Evolutionary conservation across 257 asterid genomes (phyloP).

Genomic region (Linderniella brevidens): DNA sequence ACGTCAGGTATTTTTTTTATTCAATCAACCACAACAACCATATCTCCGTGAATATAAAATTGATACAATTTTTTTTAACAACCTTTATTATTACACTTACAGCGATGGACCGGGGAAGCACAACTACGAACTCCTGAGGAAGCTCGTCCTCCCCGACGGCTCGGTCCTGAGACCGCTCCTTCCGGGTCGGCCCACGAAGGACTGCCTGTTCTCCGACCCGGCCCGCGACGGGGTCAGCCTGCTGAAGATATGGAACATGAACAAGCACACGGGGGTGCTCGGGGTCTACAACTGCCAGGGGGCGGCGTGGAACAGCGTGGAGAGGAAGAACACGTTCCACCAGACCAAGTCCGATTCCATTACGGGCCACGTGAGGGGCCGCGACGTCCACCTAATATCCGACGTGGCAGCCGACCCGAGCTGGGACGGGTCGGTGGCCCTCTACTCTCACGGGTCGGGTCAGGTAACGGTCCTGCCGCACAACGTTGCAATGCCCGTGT

Average conservation of each 20-base stretch:
- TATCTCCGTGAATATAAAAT: no score
- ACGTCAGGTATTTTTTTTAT: slow-evolving; percentile 24
- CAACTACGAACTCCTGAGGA: slow-evolving; percentile 59
- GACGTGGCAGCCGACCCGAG: slow-evolving; percentile 27
- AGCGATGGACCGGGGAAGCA: slow-evolving; percentile 88
- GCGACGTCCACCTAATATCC: slow-evolving; percentile 56
- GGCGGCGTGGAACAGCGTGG: slow-evolving; percentile 68
- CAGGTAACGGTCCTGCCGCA: slow-evolving; percentile 30
- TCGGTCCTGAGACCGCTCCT: slow-evolving; percentile 68
- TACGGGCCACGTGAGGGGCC: slow-evolving; percentile 48
- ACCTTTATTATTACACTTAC: no score
- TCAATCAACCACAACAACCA: no score
- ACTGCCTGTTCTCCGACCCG: slow-evolving; percentile 75
- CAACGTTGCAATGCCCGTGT: slow-evolving; percentile 45
- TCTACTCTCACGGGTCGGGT: slow-evolving; percentile 32
- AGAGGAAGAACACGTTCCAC: slow-evolving; percentile 69
- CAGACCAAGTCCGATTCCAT: slow-evolving; percentile 37
- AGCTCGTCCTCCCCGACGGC: slow-evolving; percentile 77
- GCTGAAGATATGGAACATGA: slow-evolving; percentile 85
- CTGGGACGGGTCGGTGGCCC: slow-evolving; percentile 48
- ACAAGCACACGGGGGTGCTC: slow-evolving; percentile 62
- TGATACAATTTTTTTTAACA: no score
- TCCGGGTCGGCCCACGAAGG: slow-evolving; percentile 94
- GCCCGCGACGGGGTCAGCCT: slow-evolving; percentile 92
- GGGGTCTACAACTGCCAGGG: slow-evolving; percentile 91